A percentile compares a stretch with the other conserved stretches of the same genome.
Conservation (phyloP, 345 rosid genomes). For the Nephelium lappaceum region DNA sequence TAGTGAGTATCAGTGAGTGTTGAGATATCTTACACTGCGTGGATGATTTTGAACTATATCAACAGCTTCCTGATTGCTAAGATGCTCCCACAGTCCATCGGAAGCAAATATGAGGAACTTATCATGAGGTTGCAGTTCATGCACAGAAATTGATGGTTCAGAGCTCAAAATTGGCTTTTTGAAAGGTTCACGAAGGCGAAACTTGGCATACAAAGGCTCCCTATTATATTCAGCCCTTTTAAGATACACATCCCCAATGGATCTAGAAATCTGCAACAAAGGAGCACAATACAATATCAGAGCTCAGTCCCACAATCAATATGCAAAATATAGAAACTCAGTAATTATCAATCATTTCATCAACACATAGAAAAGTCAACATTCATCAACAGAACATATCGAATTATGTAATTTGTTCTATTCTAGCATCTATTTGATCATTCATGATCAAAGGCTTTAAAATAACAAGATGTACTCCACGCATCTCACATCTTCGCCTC, state of each 20-base stretch:
- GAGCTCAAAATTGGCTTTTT: constrained; percentile 84
- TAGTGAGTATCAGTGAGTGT: not conserved
- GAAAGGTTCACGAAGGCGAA: constrained; percentile 81
- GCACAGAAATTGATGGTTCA: constrained; percentile 75
- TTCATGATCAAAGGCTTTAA: not conserved
- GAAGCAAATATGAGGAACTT: constrained; percentile 90
- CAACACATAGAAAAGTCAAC: not conserved
- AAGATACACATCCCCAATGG: constrained; percentile 89
- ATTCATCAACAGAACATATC: not conserved
- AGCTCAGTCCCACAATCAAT: not conserved
- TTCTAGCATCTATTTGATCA: not conserved
- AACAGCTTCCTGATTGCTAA: constrained; percentile 89
- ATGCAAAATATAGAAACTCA: not conserved
- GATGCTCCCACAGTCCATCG: constrained; percentile 99
- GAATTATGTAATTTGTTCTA: not conserved
- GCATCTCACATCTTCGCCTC: not conserved
- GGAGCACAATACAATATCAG: not conserved
- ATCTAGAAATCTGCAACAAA: constrained; percentile 75
- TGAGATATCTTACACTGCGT: constrained; percentile 53
- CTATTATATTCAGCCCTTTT: constrained; percentile 87
- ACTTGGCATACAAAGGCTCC: constrained; percentile 84
- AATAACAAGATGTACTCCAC: not conserved
- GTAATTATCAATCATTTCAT: not conserved
- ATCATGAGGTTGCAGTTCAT: constrained; percentile 72
- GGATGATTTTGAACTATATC: constrained; percentile 89